Evolutionary conservation across 345 rosid species (phyloP).

Genomic region (Hypericum perforatum): DNA sequence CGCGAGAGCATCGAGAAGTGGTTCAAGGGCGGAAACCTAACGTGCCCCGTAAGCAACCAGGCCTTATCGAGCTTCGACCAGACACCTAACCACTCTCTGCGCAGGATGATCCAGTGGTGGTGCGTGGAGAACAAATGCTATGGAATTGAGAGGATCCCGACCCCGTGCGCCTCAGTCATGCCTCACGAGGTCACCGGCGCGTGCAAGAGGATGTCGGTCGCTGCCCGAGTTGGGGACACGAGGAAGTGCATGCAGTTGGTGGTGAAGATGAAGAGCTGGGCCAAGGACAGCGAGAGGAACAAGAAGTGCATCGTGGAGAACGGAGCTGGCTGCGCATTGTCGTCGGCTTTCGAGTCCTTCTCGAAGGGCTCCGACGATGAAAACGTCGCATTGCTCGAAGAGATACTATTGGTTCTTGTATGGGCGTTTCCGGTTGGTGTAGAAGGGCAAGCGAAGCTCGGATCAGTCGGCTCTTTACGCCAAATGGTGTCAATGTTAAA

Average conservation of each 20-base stretch:
- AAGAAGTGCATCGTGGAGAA: conserved; percentile 15
- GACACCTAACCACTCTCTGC: conserved; percentile 27
- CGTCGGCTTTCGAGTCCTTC: conserved; percentile 21
- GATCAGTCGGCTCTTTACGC: conserved; percentile 13
- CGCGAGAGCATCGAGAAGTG: conserved; percentile 32
- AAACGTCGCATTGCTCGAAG: conserved; percentile 14
- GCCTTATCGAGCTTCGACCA: conserved; percentile 11
- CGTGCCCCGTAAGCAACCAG: conserved; percentile 28
- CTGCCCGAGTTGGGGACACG: conserved; percentile 13
- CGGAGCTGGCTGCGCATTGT: conserved; percentile 14
- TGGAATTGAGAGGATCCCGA: conserved; percentile 29
- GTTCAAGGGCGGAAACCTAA: conserved; percentile 25
- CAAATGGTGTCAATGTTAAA: conserved; percentile 19
- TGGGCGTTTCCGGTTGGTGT: conserved; percentile 19
- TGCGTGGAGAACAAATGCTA: conserved; percentile 23
- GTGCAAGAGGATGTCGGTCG: conserved; percentile 12
- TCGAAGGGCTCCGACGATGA: conserved; percentile 13
- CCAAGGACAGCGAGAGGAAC: conserved; percentile 28
- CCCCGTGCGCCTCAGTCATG: conserved; percentile 28
- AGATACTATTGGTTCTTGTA: conserved; percentile 18
- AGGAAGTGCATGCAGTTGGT: conserved; percentile 20
- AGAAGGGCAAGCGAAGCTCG: conserved; percentile 19
- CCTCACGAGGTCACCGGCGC: conserved; percentile 18
- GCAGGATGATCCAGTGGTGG: conserved; percentile 35
- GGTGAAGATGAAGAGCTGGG: conserved; percentile 22